phyloP scores from a whole-genome alignment of 768 basidiomycete species.

The Lyophyllum shimeji region DNA sequence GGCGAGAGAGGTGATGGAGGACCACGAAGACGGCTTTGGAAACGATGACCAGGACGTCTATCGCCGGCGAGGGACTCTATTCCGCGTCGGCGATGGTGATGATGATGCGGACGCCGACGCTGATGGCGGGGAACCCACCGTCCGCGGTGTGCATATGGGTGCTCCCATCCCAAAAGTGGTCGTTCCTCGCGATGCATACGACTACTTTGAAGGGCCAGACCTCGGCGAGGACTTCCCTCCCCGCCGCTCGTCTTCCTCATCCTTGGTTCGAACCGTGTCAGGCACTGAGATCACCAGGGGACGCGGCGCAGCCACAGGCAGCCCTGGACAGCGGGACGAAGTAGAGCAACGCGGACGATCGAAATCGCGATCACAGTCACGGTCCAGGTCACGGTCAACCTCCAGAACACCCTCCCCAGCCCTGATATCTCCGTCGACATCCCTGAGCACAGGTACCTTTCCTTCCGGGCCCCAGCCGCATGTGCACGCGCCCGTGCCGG shows the following conservation, averaged over 20 bases:
- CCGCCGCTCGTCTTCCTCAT: slow-evolving; percentile 19
- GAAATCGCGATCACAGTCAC: slow-evolving; percentile 35
- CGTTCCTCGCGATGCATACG: slow-evolving; percentile 40
- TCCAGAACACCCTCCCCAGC: slow-evolving; percentile 50
- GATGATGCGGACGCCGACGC: slow-evolving; percentile 13
- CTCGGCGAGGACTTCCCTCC: slow-evolving; percentile 48
- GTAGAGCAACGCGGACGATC: slow-evolving; percentile 24
- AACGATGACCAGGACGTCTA: slow-evolving; percentile 20
- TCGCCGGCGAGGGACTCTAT: slow-evolving; percentile 12
- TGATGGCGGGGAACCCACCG: slow-evolving; percentile 13
- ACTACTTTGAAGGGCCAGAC: slow-evolving; percentile 61
- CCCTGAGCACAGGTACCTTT: slow-evolving; percentile 10
- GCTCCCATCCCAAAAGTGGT: slow-evolving; percentile 22
- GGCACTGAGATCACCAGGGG: slow-evolving; percentile 6
- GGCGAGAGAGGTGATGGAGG: slow-evolving; percentile 20
- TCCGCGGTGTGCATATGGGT: slow-evolving; percentile 10
- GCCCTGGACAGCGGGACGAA: slow-evolving; percentile 5
- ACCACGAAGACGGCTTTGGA: slow-evolving; percentile 23
- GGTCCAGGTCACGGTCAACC: slow-evolving; percentile 41
- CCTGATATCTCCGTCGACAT: slow-evolving; percentile 20
- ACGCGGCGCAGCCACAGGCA: slow-evolving; percentile 12
- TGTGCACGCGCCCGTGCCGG: slow-evolving; percentile 20
- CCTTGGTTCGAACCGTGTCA: slow-evolving; percentile 5
- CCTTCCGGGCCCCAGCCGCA: slow-evolving; percentile 8
- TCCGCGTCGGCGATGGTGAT: slow-evolving; percentile 20